Conservation (phyloP, 257 asterid species). For the Forsythia viridissima region DNA sequence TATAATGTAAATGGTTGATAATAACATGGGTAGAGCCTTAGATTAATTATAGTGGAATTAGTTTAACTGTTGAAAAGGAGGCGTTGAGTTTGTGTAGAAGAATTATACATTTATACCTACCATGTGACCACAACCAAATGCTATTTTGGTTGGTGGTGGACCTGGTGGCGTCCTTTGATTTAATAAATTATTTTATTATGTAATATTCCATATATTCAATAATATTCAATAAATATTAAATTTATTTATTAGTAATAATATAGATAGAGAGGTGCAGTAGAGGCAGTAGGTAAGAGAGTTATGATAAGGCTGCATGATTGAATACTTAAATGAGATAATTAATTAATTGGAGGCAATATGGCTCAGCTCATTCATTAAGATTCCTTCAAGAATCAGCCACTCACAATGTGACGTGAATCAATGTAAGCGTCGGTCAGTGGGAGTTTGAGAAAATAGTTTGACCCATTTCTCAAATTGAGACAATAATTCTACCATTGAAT, state of each 20-base stretch:
- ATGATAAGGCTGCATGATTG: conserved; percentile 26
- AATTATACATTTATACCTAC: conserved; percentile 22
- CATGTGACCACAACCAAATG: neutral
- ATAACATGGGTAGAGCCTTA: neutral
- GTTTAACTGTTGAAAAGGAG: neutral
- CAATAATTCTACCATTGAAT: neutral
- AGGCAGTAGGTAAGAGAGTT: conserved; percentile 18
- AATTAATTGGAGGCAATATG: conserved; percentile 18
- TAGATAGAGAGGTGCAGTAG: conserved; percentile 12
- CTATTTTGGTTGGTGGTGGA: neutral
- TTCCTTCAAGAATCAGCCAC: conserved; percentile 43
- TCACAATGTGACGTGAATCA: conserved; percentile 26
- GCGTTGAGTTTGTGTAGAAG: conserved; percentile 9
- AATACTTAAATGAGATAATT: neutral
- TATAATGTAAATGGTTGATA: neutral
- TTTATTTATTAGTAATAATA: neutral
- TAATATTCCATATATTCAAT: conserved; percentile 4
- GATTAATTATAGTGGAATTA: neutral
- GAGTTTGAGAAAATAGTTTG: conserved; percentile 5
- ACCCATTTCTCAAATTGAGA: neutral
- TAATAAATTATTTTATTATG: neutral
- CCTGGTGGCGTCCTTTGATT: neutral
- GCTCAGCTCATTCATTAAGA: conserved; percentile 27
- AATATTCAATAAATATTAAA: neutral
- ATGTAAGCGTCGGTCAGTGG: neutral